Evolutionary conservation across 2,329 filamentous ascomycete genomes (phyloP).

Genomic region (Venturia oleaginea): DNA sequence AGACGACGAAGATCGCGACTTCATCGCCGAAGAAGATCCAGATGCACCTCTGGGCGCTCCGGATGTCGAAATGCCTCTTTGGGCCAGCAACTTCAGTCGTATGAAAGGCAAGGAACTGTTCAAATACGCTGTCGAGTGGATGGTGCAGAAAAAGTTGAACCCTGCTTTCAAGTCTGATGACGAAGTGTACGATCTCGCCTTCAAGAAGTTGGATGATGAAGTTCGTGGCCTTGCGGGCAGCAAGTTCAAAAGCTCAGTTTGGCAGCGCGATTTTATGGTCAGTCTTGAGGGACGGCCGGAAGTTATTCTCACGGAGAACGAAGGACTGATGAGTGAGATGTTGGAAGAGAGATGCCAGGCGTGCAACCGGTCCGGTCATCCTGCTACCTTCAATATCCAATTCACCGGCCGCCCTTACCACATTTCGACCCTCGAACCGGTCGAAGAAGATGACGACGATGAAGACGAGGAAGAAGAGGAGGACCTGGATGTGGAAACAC

Average conservation of each 20-base stretch:
- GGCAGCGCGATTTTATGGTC: conserved; percentile 57
- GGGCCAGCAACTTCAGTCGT: conserved; percentile 58
- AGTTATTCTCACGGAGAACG: conserved; percentile 41
- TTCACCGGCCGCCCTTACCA: conserved; percentile 60
- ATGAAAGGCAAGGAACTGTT: conserved; percentile 66
- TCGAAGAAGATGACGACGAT: conserved; percentile 35
- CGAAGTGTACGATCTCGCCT: conserved; percentile 57
- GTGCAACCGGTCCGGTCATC: conserved; percentile 60
- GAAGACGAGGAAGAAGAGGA: conserved; percentile 30
- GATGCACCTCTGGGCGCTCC: conserved; percentile 44
- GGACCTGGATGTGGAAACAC: conserved; percentile 29
- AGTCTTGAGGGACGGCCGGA: conserved; percentile 58
- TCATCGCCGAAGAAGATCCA: conserved; percentile 55
- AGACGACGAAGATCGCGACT: conserved; percentile 52
- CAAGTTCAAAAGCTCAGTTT: conserved; percentile 62
- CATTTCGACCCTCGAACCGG: conserved; percentile 54
- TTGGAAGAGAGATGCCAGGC: conserved; percentile 49
- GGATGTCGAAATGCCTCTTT: conserved; percentile 50
- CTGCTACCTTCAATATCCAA: conserved; percentile 54
- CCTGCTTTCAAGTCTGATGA: conserved; percentile 57
- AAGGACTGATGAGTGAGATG: conserved; percentile 21
- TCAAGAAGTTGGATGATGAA: conserved; percentile 63
- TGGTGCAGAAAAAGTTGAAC: conserved; percentile 70
- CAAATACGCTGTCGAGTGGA: conserved; percentile 66
- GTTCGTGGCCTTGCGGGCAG: conserved; percentile 58